Base-by-base conservation (phyloP, 169 alveolate species). In the Plasmodium gaboni region DNA sequence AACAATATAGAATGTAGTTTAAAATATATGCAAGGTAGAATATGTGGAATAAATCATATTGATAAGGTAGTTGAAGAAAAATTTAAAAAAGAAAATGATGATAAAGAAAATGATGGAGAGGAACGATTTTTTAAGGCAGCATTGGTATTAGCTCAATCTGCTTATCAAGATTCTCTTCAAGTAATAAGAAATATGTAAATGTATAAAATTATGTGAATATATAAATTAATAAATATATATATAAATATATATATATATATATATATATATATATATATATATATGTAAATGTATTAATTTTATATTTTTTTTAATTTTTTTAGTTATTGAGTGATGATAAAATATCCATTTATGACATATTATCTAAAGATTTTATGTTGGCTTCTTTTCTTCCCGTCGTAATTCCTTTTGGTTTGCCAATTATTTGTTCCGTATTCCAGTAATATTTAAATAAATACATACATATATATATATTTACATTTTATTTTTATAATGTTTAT, bases 161-260 rank as follows among this genome's bases (percentile, higher is more conserved):
- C 92, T n/a, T 86, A 86, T 48, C 87, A 86, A 59, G 92, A 86
- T 51, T 86, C 92, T 10, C 61, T 86, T n/a, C 92, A 86, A 26
- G 92, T 86, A 51, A 22, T 46, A n/a, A 48, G 9, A 22, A 60
- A 5, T n/a, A n/a, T 65, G 12, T 22, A 60, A 6, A 32, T 64
- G 0, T 64, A 24, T 10, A 1, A 1, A 15, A 8, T 8, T 61
- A 19, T 59, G 10, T 22, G 22, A 17, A 17, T 60, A 19, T 13
- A 15, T 60, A 17, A 5, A 9, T 9, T 0, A 13, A 12, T 15
- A 57, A 57, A 8, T 59, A 5, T 3, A 13, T 3, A 19, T 59
- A 9, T 59, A 26, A 3, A 59, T 59, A 59, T 59, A 59, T n/a
- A 26, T 59, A 59, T 59, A 19, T 10, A n/a, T n/a, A 19, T 59